Base-by-base conservation (phyloP, 768 basidiomycete species). In the Tricholoma flavovirens region DNA sequence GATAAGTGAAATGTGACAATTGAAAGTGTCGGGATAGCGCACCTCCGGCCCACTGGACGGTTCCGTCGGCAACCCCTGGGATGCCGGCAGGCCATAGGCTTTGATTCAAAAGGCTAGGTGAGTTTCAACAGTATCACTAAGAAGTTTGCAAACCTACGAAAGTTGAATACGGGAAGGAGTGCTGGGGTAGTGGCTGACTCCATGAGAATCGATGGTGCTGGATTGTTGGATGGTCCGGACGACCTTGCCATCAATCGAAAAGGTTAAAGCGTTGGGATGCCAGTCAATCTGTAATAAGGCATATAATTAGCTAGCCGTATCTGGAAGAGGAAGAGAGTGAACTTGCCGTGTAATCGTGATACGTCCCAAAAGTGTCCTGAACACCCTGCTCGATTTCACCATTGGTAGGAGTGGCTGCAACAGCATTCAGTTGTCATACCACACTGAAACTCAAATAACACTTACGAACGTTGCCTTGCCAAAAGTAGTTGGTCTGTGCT, bases 1-100 rank as follows among this genome's bases (percentile, higher is more conserved):
- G 7, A 43, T 51, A n/a, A 40, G 57, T 24, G 53, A 46, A 21
- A 19, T 40, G 8, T 17, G n/a, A 17, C 50, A 36, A 46, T 35
- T 35, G 14, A 17, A 38, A 40, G 4, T 15, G 14, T 40, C n/a
- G n/a, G 11, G 19, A 29, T 30, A 32, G 54, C 62, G 51, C 49
- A 71, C 84, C 91, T 59, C 88, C 89, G 14, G 84, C 78, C 91
- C 92, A 95, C 54, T 80, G 62, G 32, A 95, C 71, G 7, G 88
- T 92, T 22, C 92, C 92, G 49, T 73, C 70, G 7, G 89, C 75
- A 32, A 75, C 77, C 8, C 76, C 64, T 36, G 75, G 55, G 64
- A 89, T 84, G 30, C 91, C 92, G 5, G 87, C 87, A n/a, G 90
- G 87, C 90, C 91, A 93, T 53, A 93, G 61, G 58, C 87, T 79